Conservation (phyloP, 768 basidiomycete genomes). For the Trametes elegans region DNA sequence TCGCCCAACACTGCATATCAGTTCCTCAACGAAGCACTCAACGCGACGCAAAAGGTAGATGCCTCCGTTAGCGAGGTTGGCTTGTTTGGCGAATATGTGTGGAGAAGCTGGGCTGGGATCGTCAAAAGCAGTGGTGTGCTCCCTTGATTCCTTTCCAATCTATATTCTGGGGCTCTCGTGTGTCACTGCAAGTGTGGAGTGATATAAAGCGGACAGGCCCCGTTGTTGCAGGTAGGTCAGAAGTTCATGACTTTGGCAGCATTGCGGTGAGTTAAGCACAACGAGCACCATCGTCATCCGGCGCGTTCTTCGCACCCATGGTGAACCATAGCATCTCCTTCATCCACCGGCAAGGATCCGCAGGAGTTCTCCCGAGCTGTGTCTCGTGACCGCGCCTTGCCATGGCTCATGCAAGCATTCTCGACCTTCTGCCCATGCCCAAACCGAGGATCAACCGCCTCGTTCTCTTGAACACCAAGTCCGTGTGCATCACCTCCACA, state of each 20-base stretch:
- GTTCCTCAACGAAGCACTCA: constrained; percentile 67
- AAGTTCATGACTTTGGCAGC: no score
- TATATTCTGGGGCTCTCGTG: background rate
- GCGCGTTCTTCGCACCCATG: no score
- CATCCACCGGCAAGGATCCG: no score
- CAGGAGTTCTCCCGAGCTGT: background rate
- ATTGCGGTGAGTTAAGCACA: no score
- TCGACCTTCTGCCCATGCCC: background rate
- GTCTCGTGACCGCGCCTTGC: background rate
- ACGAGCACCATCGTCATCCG: no score
- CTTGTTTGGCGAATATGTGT: constrained; percentile 57
- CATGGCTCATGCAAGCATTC: background rate
- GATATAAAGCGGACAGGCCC: no score
- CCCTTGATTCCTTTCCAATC: background rate
- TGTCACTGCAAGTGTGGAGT: background rate
- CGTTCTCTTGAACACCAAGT: background rate
- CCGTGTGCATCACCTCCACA: background rate
- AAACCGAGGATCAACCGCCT: constrained; percentile 10
- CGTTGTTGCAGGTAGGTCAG: background rate
- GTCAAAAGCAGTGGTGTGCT: constrained; percentile 60
- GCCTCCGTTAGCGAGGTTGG: constrained; percentile 49
- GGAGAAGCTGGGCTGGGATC: constrained; percentile 72
- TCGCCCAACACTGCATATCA: constrained; percentile 65
- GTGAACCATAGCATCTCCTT: no score
- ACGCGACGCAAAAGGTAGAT: constrained; percentile 44